A percentile compares a stretch with the other conserved stretches of the same genome.
Conservation (phyloP, 768 basidiomycete species). For the Xanthoconium stramineum region DNA sequence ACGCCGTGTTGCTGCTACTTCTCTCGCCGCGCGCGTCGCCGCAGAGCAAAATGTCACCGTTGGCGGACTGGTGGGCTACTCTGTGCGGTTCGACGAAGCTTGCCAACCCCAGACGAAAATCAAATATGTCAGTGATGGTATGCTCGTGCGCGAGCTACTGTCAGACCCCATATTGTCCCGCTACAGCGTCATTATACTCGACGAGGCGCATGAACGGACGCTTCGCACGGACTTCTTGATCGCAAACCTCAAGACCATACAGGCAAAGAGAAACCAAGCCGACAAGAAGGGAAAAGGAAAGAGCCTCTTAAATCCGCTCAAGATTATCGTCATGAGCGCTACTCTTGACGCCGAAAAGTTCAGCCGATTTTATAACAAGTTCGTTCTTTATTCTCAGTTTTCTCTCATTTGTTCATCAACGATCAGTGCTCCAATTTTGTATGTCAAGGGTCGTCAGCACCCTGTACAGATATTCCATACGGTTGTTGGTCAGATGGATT, state of each 20-base stretch:
- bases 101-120: constrained; percentile 71
- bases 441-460: constrained; percentile 91
- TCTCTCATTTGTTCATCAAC: constrained; percentile 3
- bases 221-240: constrained; percentile 93
- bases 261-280: constrained; percentile 54
- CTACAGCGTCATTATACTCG: constrained; percentile 89
- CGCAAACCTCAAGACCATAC: constrained; percentile 83
- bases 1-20: constrained; percentile 90
- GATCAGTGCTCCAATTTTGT: constrained; percentile 78
- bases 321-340: constrained; percentile 96
- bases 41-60: constrained; percentile 71
- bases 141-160: constrained; percentile 91
- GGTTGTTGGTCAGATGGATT: constrained; percentile 71
- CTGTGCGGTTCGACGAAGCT: constrained; percentile 92
- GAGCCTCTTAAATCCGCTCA: constrained; percentile 59
- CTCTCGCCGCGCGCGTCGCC: constrained; percentile 89
- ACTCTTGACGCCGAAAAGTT: constrained; percentile 96
- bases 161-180: constrained; percentile 69
- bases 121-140: constrained; percentile 97
- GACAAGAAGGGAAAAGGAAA: constrained; percentile 46
- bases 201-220: constrained; percentile 97
- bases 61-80: constrained; percentile 85
- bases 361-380: constrained; percentile 83
- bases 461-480: constrained; percentile 85
- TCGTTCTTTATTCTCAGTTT: constrained; percentile 26